Percentiles rank a stretch among this genome's conserved stretches.
phyloP scores from a whole-genome alignment of 805 yeast genomes.

The Priceomyces castillae region DNA sequence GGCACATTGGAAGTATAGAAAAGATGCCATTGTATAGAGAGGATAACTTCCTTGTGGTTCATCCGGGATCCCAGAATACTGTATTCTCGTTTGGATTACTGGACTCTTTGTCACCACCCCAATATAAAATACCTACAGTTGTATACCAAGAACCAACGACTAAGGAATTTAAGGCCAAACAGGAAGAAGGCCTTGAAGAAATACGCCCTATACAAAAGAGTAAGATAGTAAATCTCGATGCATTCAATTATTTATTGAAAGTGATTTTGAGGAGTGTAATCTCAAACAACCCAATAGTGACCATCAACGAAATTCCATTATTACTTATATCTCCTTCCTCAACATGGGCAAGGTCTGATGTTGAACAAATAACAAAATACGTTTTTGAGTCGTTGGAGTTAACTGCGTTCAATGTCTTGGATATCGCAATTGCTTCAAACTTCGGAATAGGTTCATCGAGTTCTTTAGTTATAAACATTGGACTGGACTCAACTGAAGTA shows the following conservation, averaged over 20 bases:
- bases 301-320: constrained; percentile 68
- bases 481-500: constrained; percentile 70
- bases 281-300: constrained; percentile 38
- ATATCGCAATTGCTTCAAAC: constrained; percentile 63
- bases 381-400: constrained; percentile 71
- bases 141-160: constrained; percentile 52
- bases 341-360: constrained; percentile 63
- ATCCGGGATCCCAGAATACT: constrained; percentile 77
- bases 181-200: constrained; percentile 33
- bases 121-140: constrained; percentile 69
- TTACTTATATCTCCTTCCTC: constrained; percentile 59
- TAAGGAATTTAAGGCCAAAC: constrained; percentile 38
- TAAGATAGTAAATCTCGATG: constrained; percentile 62
- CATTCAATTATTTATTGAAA: constrained; percentile 62
- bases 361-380: constrained; percentile 71
- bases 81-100: constrained; percentile 80
- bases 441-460: constrained; percentile 72
- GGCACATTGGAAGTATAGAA: not conserved
- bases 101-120: constrained; percentile 70
- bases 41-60: constrained; percentile 53
- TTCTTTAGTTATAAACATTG: constrained; percentile 77
- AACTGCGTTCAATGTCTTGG: constrained; percentile 68
- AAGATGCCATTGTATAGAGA: constrained; percentile 45
- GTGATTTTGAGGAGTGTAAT: constrained; percentile 40
- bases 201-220: constrained; percentile 67